phyloP scores from a whole-genome alignment of 257 asterid genomes.

The Capsicum pubescens region DNA sequence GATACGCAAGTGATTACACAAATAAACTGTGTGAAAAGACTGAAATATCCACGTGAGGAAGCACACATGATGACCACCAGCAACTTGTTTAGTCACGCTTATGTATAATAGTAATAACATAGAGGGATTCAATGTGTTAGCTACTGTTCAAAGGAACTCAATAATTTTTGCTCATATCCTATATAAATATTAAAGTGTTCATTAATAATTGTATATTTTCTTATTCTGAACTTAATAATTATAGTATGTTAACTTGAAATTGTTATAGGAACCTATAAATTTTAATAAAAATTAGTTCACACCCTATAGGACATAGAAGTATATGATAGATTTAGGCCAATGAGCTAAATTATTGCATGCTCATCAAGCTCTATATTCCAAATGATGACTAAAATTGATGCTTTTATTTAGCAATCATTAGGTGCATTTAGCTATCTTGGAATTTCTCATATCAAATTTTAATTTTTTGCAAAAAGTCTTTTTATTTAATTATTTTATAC shows the following conservation, averaged over 20 bases:
- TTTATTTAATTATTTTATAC: background rate
- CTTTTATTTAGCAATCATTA: conserved; percentile 54
- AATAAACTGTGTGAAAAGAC: too few relatives aligned
- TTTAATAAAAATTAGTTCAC: too few relatives aligned
- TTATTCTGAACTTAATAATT: background rate
- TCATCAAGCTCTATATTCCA: conserved; percentile 29
- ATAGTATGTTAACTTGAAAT: too few relatives aligned
- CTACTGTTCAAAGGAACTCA: background rate
- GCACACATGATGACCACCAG: too few relatives aligned
- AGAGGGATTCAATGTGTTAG: background rate
- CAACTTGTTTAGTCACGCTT: too few relatives aligned
- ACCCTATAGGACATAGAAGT: background rate
- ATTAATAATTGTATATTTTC: background rate
- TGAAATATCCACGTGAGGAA: too few relatives aligned
- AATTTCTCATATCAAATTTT: conserved; percentile 15
- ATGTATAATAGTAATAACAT: too few relatives aligned
- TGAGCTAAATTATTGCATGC: conserved; percentile 59
- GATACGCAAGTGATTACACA: too few relatives aligned
- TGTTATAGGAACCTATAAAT: too few relatives aligned
- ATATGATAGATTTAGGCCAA: conserved; percentile 27
- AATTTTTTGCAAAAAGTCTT: background rate
- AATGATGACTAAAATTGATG: conserved; percentile 46
- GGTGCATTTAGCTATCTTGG: conserved; percentile 34
- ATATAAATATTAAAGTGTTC: background rate
- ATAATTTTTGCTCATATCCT: background rate